Evolutionary conservation across 176 grass and related monocot species (phyloP), one percentile per base, ranked within the genome.

Genomic region (Phoenix roebelenii): DNA sequence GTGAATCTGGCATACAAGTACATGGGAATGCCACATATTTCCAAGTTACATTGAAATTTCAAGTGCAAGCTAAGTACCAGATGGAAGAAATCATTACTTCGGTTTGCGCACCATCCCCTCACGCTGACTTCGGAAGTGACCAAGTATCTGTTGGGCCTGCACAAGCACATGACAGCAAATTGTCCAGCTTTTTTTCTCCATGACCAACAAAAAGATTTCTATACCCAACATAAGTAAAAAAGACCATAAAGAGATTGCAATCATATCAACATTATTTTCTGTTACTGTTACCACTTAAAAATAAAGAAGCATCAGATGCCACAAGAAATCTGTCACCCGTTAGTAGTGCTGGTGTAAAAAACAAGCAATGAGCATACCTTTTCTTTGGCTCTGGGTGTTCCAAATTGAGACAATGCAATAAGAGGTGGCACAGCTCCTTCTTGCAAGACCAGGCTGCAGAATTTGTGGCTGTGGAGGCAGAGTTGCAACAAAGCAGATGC

Each of bases 401-500:
- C 79, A 66, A 82, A 82, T 28, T 82, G 79, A 55, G 79, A 82
- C 67, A 82, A 65, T 7, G 79, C 79, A 75, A 82, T 76, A 63
- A 82, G 79, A 66, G 79, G 79, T 20, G 79, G 79, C 49, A 82
- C 79, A 1, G 72, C 79, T 26, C 79, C 79, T 76, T 82, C 79
- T 57, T 82, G 79, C 72, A 82, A 67, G 23, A 82, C 79, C 29
- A 82, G 54, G 51, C 72, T 71, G 51, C 79, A 82, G 64, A 82
- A 76, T 54, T 76, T 82, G 44, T 63, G 63, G 60, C 26, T 76
- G 59, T 76, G 56, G 28, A 82, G 50, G 60, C 66, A 76, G n/a
- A 76, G 58, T 68, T 82, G 79, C 23, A 78, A 52, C 63, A 75
- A 65, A 51, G 72, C 63, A 22, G 72, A 66, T 22, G 72, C 72